Conservation (phyloP, 495 filamentous ascomycete species). For the Halenospora varia region DNA sequence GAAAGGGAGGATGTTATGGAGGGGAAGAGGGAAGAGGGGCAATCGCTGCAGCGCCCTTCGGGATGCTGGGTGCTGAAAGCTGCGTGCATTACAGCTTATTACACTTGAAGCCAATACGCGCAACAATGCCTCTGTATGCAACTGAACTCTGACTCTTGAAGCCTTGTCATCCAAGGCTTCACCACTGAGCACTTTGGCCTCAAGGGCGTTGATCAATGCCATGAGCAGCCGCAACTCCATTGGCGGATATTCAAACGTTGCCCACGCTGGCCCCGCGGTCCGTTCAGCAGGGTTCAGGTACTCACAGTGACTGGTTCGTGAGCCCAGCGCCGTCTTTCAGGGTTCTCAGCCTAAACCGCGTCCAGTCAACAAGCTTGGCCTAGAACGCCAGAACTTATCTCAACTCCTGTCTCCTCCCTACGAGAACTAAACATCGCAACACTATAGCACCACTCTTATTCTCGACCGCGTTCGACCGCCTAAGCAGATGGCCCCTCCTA, state of each 20-base stretch:
- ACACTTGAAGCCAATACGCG: too few species aligned
- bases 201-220: neutral
- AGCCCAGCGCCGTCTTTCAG: neutral
- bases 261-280: too few species aligned
- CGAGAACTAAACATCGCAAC: neutral
- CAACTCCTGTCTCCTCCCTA: neutral
- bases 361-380: too few species aligned
- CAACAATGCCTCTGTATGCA: too few species aligned
- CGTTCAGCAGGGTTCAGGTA: neutral
- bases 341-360: conserved; percentile 1
- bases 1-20: neutral
- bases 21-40: neutral
- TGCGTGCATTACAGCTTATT: too few species aligned
- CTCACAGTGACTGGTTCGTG: neutral
- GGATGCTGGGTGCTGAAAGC: neutral
- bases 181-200: too few species aligned
- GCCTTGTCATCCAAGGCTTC: too few species aligned
- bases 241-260: neutral
- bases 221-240: neutral
- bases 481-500: conserved; percentile 19
- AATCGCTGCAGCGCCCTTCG: neutral
- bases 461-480: neutral
- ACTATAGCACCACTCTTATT: neutral
- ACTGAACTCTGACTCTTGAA: too few species aligned
- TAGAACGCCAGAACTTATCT: neutral